Percentiles rank a stretch among this genome's conserved stretches.
These are phyloP conservation scores for Boletus edulis DNA, from an alignment of 768 basidiomycete species.

Conservation along the genomic window DNA sequence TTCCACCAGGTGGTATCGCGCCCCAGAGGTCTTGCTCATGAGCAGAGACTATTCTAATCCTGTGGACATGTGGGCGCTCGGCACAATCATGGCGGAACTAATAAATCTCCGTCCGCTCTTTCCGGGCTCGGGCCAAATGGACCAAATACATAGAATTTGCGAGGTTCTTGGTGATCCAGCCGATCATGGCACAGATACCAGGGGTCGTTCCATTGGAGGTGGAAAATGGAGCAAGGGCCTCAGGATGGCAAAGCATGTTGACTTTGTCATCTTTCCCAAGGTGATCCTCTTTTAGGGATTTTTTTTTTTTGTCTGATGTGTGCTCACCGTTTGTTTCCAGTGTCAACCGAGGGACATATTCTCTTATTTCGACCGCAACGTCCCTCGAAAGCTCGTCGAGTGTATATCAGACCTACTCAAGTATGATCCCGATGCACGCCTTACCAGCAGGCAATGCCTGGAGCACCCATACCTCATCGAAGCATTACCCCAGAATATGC, in stretches of 20 bases:
- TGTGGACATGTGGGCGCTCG: slow-evolving; percentile 99
- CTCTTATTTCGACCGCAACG: slow-evolving; percentile 71
- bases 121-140: slow-evolving; percentile 88
- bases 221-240: slow-evolving; percentile 86
- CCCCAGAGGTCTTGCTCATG: slow-evolving; percentile 91
- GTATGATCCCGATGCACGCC: slow-evolving; percentile 85
- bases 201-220: slow-evolving; percentile 73
- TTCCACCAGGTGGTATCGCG: slow-evolving; percentile 99
- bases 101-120: slow-evolving; percentile 94
- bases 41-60: slow-evolving; percentile 94
- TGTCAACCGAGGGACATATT: slow-evolving; percentile 63
- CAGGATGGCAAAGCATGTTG: slow-evolving; percentile 81
- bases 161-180: slow-evolving; percentile 92
- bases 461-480: slow-evolving; percentile 88
- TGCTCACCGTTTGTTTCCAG: slow-evolving; percentile 36
- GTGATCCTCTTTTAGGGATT: slow-evolving; percentile 38
- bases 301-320: not conserved
- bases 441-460: slow-evolving; percentile 85
- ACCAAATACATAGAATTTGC: slow-evolving; percentile 89
- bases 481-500: slow-evolving; percentile 63
- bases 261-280: slow-evolving; percentile 81
- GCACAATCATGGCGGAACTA: slow-evolving; percentile 96
- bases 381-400: slow-evolving; percentile 81
- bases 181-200: slow-evolving; percentile 75
- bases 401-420: slow-evolving; percentile 90